Percentiles rank a stretch among this genome's conserved stretches.
Conservation (phyloP, 2,329 filamentous ascomycete species). For the Cyanodermella asteris region DNA sequence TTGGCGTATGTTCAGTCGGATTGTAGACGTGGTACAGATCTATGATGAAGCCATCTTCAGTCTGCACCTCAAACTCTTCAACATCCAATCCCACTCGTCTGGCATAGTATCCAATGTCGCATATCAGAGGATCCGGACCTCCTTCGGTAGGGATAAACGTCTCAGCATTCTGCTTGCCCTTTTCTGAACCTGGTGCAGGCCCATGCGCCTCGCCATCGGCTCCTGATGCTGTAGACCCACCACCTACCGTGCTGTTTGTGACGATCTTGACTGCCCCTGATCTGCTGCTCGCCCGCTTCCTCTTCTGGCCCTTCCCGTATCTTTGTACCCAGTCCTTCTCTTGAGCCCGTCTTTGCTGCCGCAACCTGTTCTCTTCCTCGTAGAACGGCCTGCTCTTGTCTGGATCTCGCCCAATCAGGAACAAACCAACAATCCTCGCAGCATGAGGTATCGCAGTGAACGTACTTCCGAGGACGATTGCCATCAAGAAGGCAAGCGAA, state of each 20-base stretch:
- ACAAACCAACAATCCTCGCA: constrained; percentile 27
- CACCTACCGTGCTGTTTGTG: constrained; percentile 23
- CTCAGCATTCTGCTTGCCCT: constrained; percentile 15
- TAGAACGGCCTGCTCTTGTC: constrained; percentile 44
- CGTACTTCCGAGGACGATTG: constrained; percentile 54
- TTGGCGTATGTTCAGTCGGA: constrained; percentile 45
- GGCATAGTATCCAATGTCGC: constrained; percentile 71
- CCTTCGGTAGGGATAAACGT: constrained; percentile 59
- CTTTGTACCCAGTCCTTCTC: constrained; percentile 51
- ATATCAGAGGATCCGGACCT: constrained; percentile 54
- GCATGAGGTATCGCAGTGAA: constrained; percentile 41
- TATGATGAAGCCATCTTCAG: constrained; percentile 83
- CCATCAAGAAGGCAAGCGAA: constrained; percentile 52
- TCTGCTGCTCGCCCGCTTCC: constrained; percentile 15
- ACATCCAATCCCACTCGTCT: constrained; percentile 68
- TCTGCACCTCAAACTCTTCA: constrained; percentile 66
- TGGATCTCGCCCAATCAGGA: constrained; percentile 37
- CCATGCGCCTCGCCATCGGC: constrained; percentile 12
- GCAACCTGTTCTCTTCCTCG: constrained; percentile 45
- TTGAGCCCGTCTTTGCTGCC: constrained; percentile 32
- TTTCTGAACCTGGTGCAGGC: no score
- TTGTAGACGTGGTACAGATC: constrained; percentile 79
- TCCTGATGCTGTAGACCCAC: no score
- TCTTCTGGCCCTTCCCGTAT: constrained; percentile 18
- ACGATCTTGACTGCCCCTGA: no score